Conservation (phyloP, 768 basidiomycete species). For the Guyanaporus albipodus region DNA sequence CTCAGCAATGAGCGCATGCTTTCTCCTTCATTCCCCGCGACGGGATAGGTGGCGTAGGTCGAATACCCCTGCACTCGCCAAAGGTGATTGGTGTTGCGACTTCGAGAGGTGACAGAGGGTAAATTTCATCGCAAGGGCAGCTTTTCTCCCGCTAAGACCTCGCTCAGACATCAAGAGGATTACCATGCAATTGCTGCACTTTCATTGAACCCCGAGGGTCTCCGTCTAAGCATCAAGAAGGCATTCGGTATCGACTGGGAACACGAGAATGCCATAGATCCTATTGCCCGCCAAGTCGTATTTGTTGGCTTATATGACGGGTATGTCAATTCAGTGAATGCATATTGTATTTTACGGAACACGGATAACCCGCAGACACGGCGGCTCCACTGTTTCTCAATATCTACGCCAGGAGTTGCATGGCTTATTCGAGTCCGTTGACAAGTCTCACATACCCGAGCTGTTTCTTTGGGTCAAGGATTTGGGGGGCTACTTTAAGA, state of each 20-base stretch:
- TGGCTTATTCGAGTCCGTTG: slow-evolving; percentile 73
- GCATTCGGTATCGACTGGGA: slow-evolving; percentile 69
- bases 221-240: slow-evolving; percentile 60
- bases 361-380: slow-evolving; percentile 62
- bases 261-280: slow-evolving; percentile 47
- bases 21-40: slow-evolving; percentile 7
- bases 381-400: slow-evolving; percentile 85
- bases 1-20: background rate
- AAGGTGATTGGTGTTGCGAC: slow-evolving; percentile 75
- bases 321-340: slow-evolving; percentile 36
- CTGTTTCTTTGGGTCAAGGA: slow-evolving; percentile 73
- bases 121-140: slow-evolving; percentile 11
- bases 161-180: slow-evolving; percentile 81
- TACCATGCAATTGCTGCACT: slow-evolving; percentile 75
- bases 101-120: slow-evolving; percentile 76
- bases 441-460: slow-evolving; percentile 69
- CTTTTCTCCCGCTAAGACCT: slow-evolving; percentile 5
- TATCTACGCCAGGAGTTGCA: slow-evolving; percentile 85
- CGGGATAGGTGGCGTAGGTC: slow-evolving; percentile 53
- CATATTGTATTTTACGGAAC: background rate
- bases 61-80: slow-evolving; percentile 70
- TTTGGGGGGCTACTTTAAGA: slow-evolving; percentile 86
- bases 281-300: slow-evolving; percentile 68
- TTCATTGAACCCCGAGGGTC: slow-evolving; percentile 71
- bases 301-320: slow-evolving; percentile 93